Evolutionary conservation across 352 stramenopile genomes (phyloP).

Genomic region (Phytophthora hibernalis): DNA sequence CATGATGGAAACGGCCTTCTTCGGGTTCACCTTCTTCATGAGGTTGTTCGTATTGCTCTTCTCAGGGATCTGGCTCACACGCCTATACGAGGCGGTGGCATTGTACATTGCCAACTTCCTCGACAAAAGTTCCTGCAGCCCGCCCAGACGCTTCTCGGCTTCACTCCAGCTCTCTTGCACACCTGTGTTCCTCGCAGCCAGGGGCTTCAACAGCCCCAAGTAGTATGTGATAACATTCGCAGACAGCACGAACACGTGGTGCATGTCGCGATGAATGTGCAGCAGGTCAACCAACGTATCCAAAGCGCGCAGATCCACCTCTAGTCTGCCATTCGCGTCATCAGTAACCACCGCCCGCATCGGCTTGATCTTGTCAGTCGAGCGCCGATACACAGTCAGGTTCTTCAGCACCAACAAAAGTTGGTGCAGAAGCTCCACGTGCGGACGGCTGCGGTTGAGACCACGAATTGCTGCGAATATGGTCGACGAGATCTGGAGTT

Average conservation of each 20-base stretch:
- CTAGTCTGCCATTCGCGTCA: slow-evolving; percentile 46
- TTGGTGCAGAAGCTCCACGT: slow-evolving; percentile 94
- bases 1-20: slow-evolving; percentile 62
- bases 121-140: slow-evolving; percentile 57
- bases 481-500: slow-evolving; percentile 86
- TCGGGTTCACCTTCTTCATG: slow-evolving; percentile 76
- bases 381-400: slow-evolving; percentile 75
- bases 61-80: slow-evolving; percentile 32
- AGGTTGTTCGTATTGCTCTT: slow-evolving; percentile 44
- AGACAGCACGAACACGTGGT: slow-evolving; percentile 79
- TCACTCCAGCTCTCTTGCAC: slow-evolving; percentile 60
- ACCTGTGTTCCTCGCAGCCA: slow-evolving; percentile 25
- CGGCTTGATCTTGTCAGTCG: slow-evolving; percentile 48
- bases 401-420: slow-evolving; percentile 89
- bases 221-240: slow-evolving; percentile 71
- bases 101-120: slow-evolving; percentile 69
- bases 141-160: slow-evolving; percentile 53
- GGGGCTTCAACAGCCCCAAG: slow-evolving; percentile 40
- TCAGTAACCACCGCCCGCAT: slow-evolving; percentile 24
- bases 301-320: slow-evolving; percentile 70
- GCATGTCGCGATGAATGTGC: slow-evolving; percentile 95
- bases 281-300: slow-evolving; percentile 94
- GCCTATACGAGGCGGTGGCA: slow-evolving; percentile 46
- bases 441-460: slow-evolving; percentile 95
- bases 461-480: slow-evolving; percentile 93